These are phyloP conservation scores for Aegilops speltoides DNA, from an alignment of 176 grass and related monocot species.

Conservation along the genomic window DNA sequence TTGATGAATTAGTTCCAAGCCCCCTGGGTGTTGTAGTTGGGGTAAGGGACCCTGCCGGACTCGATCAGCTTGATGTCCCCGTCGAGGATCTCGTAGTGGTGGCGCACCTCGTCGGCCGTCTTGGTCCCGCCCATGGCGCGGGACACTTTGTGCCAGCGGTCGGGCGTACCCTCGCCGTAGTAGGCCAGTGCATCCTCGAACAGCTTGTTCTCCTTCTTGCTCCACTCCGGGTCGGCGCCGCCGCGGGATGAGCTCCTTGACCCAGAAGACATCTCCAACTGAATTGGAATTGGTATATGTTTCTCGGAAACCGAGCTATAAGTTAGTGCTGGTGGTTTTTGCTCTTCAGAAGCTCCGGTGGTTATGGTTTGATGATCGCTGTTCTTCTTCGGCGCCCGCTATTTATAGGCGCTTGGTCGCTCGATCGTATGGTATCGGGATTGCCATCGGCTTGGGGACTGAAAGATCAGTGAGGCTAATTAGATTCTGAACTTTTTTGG, in stretches of 20 bases:
- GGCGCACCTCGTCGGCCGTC: slow-evolving; percentile 80
- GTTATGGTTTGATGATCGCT: background rate
- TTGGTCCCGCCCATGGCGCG: slow-evolving; percentile 67
- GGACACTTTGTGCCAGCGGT: slow-evolving; percentile 86
- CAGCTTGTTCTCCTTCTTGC: too few relatives aligned
- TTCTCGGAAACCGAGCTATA: background rate
- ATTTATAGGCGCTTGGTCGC: slow-evolving; percentile 41
- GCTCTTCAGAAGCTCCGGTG: slow-evolving; percentile 15
- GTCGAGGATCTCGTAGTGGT: slow-evolving; percentile 64
- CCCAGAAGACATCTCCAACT: slow-evolving; percentile 45
- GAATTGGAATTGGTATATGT: background rate
- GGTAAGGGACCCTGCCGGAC: slow-evolving; percentile 54
- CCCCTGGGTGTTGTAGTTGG: slow-evolving; percentile 59
- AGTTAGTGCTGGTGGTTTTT: background rate
- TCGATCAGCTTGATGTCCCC: slow-evolving; percentile 60
- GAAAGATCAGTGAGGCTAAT: background rate
- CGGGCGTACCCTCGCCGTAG: slow-evolving; percentile 71
- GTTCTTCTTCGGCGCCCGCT: slow-evolving; percentile 5
- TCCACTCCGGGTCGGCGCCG: background rate
- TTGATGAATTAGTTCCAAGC: too few relatives aligned
- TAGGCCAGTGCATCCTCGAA: slow-evolving; percentile 65
- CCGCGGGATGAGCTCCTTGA: slow-evolving; percentile 39
- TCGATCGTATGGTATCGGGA: background rate
- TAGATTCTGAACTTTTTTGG: background rate
- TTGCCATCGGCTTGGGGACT: background rate